Percentiles rank a stretch among this genome's conserved stretches.
Evolutionary conservation across 805 yeast species (phyloP).

Genomic region (Hemisphaericaspora nanyangensis): DNA sequence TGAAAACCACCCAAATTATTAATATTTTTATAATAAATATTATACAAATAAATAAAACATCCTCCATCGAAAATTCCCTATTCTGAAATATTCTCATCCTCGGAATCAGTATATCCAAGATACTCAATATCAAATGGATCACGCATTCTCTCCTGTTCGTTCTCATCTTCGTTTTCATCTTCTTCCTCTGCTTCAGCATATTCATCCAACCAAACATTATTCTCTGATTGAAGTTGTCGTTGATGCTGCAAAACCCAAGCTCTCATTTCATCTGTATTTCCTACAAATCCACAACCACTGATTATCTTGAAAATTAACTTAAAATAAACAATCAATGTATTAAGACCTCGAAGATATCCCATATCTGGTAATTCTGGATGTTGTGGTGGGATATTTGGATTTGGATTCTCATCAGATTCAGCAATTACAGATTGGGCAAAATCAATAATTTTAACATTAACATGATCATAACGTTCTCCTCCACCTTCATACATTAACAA

Average conservation of each 20-base stretch:
- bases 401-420: slow-evolving; percentile 36
- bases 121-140: slow-evolving; percentile 22
- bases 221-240: slow-evolving; percentile 4
- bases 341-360: slow-evolving; percentile 83
- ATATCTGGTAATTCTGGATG: slow-evolving; percentile 62
- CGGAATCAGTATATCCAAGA: slow-evolving; percentile 15
- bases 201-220: slow-evolving; percentile 17
- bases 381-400: slow-evolving; percentile 63
- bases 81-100: slow-evolving; percentile 23
- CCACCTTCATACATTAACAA: slow-evolving; percentile 84
- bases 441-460: slow-evolving; percentile 76
- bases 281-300: slow-evolving; percentile 11
- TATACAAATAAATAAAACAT: too few relatives aligned
- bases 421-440: slow-evolving; percentile 90
- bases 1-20: too few relatives aligned
- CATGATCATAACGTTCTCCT: slow-evolving; percentile 12
- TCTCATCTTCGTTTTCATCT: slow-evolving; percentile 8
- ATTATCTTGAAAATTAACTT: slow-evolving; percentile 48
- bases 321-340: slow-evolving; percentile 68
- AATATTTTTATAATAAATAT: too few relatives aligned
- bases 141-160: slow-evolving; percentile 2
- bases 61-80: too few relatives aligned
- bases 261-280: slow-evolving; percentile 7
- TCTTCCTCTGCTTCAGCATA: slow-evolving; percentile 15
- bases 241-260: slow-evolving; percentile 10